Evolutionary conservation across 805 yeast genomes (phyloP).

Genomic region (Starmerella scarabaei): DNA sequence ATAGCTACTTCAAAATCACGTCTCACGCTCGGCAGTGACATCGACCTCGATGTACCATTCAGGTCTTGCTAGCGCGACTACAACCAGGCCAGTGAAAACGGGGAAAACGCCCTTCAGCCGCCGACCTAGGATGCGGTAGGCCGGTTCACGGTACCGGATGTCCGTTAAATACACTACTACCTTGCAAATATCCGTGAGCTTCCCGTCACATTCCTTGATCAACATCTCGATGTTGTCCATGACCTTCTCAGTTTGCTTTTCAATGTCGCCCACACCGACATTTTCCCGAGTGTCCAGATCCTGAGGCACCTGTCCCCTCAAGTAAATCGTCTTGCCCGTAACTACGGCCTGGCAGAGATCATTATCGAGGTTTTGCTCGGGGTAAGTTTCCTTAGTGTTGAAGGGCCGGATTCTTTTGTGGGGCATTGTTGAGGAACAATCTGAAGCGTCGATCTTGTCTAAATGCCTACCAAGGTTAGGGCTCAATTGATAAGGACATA

Average conservation of each 20-base stretch:
- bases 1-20: not conserved
- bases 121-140: conserved; percentile 16
- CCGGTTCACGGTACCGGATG: conserved; percentile 15
- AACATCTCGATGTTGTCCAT: conserved; percentile 18
- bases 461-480: too few species aligned
- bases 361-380: conserved; percentile 17
- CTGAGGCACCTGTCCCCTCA: conserved; percentile 18
- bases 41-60: conserved; percentile 20
- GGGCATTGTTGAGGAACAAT: conserved; percentile 8
- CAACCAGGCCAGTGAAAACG: conserved; percentile 18
- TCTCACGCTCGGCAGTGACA: conserved; percentile 15
- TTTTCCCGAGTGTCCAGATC: conserved; percentile 19
- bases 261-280: conserved; percentile 18
- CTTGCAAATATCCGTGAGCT: conserved; percentile 17
- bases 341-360: conserved; percentile 20
- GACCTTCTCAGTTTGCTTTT: conserved; percentile 17
- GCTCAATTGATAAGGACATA: too few species aligned
- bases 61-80: conserved; percentile 18
- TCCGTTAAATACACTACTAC: conserved; percentile 18
- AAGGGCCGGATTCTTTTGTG: conserved; percentile 18
- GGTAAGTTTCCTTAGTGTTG: conserved; percentile 17
- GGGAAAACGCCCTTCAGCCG: conserved; percentile 19
- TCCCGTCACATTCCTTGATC: conserved; percentile 11
- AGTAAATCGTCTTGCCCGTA: conserved; percentile 2
- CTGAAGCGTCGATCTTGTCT: too few species aligned